Evolutionary conservation across 2,329 filamentous ascomycete genomes (phyloP), one percentile per base, ranked within the genome.

Genomic region (Bipolaris gigantea): DNA sequence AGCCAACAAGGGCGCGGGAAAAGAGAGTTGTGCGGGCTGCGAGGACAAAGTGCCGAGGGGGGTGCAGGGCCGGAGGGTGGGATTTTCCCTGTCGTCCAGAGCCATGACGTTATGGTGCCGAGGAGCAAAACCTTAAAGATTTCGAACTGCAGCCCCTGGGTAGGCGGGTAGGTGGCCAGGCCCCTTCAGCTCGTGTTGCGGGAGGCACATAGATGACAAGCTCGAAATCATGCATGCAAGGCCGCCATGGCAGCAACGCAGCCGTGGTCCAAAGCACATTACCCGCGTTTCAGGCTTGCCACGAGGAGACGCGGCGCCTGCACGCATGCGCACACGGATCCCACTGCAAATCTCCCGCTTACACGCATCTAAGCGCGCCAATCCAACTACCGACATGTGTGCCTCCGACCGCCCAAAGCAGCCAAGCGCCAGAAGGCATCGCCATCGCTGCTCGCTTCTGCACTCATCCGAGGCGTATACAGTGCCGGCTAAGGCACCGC

Each of bases 271-370:
- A 48, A 16, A 27, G 40, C 23, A 41, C 45, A 49, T 40, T 48
- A 41, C 46, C 50, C 46, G 42, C 46, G 44, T 59, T 56, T 53
- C 53, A 56, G 50, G 43, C 56, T 47, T 50, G 53, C 49, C 49
- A 59, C 53, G 49, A 56, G 48, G 53, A 34, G 46, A 53, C 19
- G 53, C 38, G 38, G 49, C 38, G 27, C 44, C 30, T 46, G 53
- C 49, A 56, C 49, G 42, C 53, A 56, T 59, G n/a, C n/a, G n/a
- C n/a, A n/a, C n/a, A n/a, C n/a, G n/a, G n/a, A n/a, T n/a, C n/a
- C 53, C 41, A 47, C 46, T 53, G 56, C 53, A 50, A 59, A 56
- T 56, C 56, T 59, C 56, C 53, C 56, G 56, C 56, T 42, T 54
- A 47, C 36, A 47, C 49, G 53, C 30, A 43, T 27, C 51, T 40